These are phyloP conservation scores for Diversispora eburnea DNA, from an alignment of 192 early-diverging fungal genomes.

Conservation along the genomic window DNA sequence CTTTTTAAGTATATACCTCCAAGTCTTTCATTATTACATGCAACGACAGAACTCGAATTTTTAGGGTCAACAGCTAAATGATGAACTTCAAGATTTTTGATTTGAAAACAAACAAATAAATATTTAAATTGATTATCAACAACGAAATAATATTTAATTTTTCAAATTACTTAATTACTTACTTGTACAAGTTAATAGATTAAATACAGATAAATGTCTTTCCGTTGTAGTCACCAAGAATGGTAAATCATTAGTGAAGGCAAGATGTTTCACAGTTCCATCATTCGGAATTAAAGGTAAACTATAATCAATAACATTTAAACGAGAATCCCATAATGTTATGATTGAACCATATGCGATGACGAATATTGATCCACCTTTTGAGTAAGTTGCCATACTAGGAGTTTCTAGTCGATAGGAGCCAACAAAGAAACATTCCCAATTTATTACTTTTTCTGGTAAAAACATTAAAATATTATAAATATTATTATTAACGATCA, in stretches of 20 bases:
- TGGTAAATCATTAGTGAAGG: slow-evolving; percentile 55
- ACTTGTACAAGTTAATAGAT: slow-evolving; percentile 69
- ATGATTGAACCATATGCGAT: slow-evolving; percentile 69
- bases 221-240: slow-evolving; percentile 60
- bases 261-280: slow-evolving; percentile 46
- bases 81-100: slow-evolving; percentile 37
- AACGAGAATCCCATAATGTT: slow-evolving; percentile 75
- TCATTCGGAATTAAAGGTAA: slow-evolving; percentile 53
- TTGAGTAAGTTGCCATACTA: slow-evolving; percentile 58
- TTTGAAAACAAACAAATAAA: slow-evolving; percentile 35
- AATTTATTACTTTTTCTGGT: slow-evolving; percentile 30
- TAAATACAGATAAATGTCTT: slow-evolving; percentile 73
- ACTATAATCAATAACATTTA: slow-evolving; percentile 48
- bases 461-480: neutral
- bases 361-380: slow-evolving; percentile 74
- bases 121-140: slow-evolving; percentile 32
- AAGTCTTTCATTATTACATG: slow-evolving; percentile 8
- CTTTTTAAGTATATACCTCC: neutral
- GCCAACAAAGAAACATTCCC: slow-evolving; percentile 59
- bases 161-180: slow-evolving; percentile 47
- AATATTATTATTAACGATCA: too few species aligned
- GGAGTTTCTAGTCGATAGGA: slow-evolving; percentile 61
- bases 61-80: slow-evolving; percentile 39
- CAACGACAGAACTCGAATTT: slow-evolving; percentile 32
- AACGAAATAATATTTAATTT: slow-evolving; percentile 34